Conservation (phyloP, 495 filamentous ascomycete genomes). For the Podospora bellae-mahoneyi region DNA sequence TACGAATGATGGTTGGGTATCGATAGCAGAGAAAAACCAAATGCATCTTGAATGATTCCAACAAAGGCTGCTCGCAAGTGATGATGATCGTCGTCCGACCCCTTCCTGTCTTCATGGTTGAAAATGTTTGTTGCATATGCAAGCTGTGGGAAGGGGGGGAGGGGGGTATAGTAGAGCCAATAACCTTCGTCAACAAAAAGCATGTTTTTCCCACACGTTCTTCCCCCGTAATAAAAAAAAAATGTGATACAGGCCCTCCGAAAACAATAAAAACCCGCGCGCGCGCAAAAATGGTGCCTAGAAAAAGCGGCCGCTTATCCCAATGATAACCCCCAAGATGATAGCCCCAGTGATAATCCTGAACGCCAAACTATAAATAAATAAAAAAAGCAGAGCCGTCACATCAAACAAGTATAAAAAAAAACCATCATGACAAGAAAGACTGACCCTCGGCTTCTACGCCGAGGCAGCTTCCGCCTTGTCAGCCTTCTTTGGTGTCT, state of each 20-base stretch:
- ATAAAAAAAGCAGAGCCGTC: conserved; percentile 17
- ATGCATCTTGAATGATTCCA: not conserved
- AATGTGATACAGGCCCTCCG: not conserved
- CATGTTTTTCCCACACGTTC: conserved; percentile 4
- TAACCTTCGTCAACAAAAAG: conserved; percentile 1
- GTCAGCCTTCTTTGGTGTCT: conserved; percentile 57
- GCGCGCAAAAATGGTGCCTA: not conserved
- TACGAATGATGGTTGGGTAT: not conserved
- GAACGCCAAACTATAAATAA: conserved; percentile 29
- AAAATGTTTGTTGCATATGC: not conserved
- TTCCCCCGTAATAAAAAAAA: not conserved
- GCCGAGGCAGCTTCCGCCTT: conserved; percentile 34
- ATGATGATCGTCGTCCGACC: not conserved
- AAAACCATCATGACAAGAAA: conserved; percentile 23
- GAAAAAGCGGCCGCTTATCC: conserved; percentile 13
- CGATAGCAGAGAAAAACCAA: not conserved
- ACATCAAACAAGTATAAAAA: conserved; percentile 19
- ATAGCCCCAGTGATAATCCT: conserved; percentile 14
- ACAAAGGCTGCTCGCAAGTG: not conserved
- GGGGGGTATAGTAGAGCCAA: conserved; percentile 2
- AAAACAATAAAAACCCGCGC: conserved; percentile 3
- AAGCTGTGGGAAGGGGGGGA: not conserved
- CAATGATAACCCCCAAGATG: conserved; percentile 16
- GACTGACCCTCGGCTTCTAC: conserved; percentile 11
- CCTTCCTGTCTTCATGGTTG: not conserved